phyloP scores from a whole-genome alignment of 148 eudicot species.

The Vaccinium macrocarpon region DNA sequence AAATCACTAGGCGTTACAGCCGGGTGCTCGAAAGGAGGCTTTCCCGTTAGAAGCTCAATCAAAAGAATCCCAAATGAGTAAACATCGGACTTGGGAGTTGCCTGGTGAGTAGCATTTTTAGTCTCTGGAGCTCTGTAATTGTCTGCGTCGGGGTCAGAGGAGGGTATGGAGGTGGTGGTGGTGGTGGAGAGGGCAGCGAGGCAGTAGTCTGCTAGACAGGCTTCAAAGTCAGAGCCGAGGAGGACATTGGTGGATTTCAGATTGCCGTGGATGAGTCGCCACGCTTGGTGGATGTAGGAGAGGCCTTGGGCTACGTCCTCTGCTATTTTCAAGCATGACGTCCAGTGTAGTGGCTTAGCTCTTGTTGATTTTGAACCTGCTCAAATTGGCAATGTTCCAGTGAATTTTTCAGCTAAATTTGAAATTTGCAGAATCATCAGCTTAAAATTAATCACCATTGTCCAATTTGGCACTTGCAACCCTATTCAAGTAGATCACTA shows the following conservation, averaged over 20 bases:
- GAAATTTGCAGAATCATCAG: background rate
- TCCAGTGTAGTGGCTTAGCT: conserved; percentile 15
- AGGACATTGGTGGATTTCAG: conserved; percentile 19
- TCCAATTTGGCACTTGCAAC: background rate
- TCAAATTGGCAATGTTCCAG: background rate
- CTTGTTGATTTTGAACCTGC: conserved; percentile 15
- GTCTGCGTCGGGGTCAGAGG: background rate
- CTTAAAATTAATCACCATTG: background rate
- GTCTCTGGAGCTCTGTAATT: conserved; percentile 7
- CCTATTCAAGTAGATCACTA: background rate
- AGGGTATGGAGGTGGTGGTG: background rate
- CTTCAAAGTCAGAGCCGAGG: conserved; percentile 19
- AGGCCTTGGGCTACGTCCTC: conserved; percentile 17
- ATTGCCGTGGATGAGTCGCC: conserved; percentile 16
- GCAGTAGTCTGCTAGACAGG: conserved; percentile 13
- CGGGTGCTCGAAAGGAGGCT: conserved; percentile 6
- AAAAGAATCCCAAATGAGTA: conserved; percentile 15
- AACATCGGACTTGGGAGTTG: conserved; percentile 12
- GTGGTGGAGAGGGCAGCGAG: background rate
- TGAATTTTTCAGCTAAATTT: background rate
- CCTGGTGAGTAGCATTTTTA: background rate
- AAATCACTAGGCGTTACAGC: background rate
- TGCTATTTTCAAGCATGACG: conserved; percentile 9
- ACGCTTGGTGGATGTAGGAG: conserved; percentile 15
- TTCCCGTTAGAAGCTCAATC: conserved; percentile 8